Evolutionary conservation across 768 basidiomycete genomes (phyloP), one percentile per base, ranked within the genome.

Genomic region (Leccinellum albellum): DNA sequence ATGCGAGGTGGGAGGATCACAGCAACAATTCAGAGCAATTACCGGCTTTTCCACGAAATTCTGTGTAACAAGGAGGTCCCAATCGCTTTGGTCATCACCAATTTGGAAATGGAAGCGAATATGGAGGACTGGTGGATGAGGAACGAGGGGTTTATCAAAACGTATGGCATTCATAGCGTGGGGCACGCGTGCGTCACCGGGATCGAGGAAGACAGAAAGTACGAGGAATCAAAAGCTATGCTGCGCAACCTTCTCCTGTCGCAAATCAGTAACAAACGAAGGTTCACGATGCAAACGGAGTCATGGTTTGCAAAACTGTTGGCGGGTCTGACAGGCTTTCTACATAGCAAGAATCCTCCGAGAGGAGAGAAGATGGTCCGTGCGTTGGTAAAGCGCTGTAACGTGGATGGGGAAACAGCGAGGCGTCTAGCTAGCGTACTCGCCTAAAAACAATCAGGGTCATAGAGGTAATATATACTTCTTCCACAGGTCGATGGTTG

Each of bases 181-280:
- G 75, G 72, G 1, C 72, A 76, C 10, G 78, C 76, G 7, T 79
- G 79, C 55, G 67, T 79, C 56, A 78, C 77, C 1, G 74, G 76
- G 3, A 68, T 65, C 2, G 70, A 70, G 54, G 66, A 61, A 48
- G 69, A 67, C 14, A 62, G 62, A 13, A 77, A 76, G 55, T 77
- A 74, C 47, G 50, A 60, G 6, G 63, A 73, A 55, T 79, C 77
- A 28, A 70, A 50, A 50, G 51, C 51, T 24, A 62, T 63, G 45
- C 51, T 76, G 32, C 59, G 54, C 20, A 24, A 15, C 21, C 68
- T 71, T 47, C 54, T 67, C 24, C 20, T 54, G 21, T 63, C 56
- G 12, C 64, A 47, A n/a, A 21, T 58, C 21, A 50, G 37, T 50
- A 32, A 42, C 54, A 58, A 24, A 23, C 61, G 44, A 26, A 64